A percentile compares a stretch with the other conserved stretches of the same genome.
Evolutionary conservation across 768 basidiomycete genomes (phyloP).

Genomic region (Trametes coccinea): DNA sequence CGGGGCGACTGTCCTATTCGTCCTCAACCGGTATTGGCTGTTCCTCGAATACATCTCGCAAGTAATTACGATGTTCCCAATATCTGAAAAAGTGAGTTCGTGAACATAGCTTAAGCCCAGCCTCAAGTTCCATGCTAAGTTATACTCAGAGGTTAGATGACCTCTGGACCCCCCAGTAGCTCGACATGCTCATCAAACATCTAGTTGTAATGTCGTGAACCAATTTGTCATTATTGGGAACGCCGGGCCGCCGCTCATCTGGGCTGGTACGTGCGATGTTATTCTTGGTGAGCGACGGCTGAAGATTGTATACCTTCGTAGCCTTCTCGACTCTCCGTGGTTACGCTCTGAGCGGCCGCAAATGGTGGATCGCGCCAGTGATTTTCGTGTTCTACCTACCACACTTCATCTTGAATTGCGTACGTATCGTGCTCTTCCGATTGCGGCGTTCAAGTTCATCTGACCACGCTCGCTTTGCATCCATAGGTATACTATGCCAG

Average conservation of each 20-base stretch:
- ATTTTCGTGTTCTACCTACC: slow-evolving; percentile 1
- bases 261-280: slow-evolving; percentile 1
- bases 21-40: slow-evolving; percentile 20
- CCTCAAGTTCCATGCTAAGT: too few species aligned
- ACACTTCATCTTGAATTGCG: neutral
- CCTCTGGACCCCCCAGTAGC: too few species aligned
- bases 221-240: slow-evolving; percentile 8
- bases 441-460: neutral
- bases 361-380: neutral
- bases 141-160: too few species aligned
- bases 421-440: neutral
- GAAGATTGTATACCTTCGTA: neutral
- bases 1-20: slow-evolving; percentile 14
- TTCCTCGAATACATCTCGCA: slow-evolving; percentile 13
- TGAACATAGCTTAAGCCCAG: too few species aligned
- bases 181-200: neutral
- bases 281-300: too few species aligned
- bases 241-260: slow-evolving; percentile 9
- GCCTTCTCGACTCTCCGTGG: slow-evolving; percentile 11
- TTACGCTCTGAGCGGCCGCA: slow-evolving; percentile 10
- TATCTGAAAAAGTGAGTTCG: slow-evolving; percentile 2
- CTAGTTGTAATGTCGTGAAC: slow-evolving; percentile 4
- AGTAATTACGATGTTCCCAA: slow-evolving; percentile 3
- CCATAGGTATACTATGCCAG: slow-evolving; percentile 4
- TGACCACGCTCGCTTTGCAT: neutral